Percentiles rank a stretch among this genome's conserved stretches.
These are phyloP conservation scores for Yamadazyma oceani DNA, from an alignment of 1,139 yeast species.

Conservation along the genomic window DNA sequence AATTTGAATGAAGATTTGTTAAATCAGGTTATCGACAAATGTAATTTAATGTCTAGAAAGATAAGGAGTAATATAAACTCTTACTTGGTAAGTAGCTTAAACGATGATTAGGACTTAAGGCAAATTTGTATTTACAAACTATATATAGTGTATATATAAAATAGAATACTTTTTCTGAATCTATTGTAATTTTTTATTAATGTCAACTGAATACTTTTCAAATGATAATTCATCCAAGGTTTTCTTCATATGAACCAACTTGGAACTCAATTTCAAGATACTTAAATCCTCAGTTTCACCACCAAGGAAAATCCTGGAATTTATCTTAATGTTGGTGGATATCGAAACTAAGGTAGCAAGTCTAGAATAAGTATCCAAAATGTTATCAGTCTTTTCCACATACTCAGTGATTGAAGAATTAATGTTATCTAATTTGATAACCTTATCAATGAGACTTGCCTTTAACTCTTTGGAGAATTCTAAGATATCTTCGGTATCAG, in stretches of 20 bases:
- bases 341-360: slow-evolving; percentile 36
- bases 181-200: slow-evolving; percentile 19
- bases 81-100: slow-evolving; percentile 8
- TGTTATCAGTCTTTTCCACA: slow-evolving; percentile 29
- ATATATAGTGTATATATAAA: not conserved
- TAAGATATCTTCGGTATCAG: slow-evolving; percentile 17
- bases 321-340: slow-evolving; percentile 41
- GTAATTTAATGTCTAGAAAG: slow-evolving; percentile 41
- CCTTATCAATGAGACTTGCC: slow-evolving; percentile 30
- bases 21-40: slow-evolving; percentile 35
- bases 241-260: slow-evolving; percentile 42
- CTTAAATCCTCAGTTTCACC: slow-evolving; percentile 32
- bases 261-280: slow-evolving; percentile 35
- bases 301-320: slow-evolving; percentile 38
- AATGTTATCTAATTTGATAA: slow-evolving; percentile 27
- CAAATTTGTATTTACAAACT: slow-evolving; percentile 2
- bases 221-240: slow-evolving; percentile 46
- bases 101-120: not conserved
- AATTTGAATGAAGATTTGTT: slow-evolving; percentile 26
- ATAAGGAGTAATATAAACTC: slow-evolving; percentile 48
- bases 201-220: slow-evolving; percentile 16
- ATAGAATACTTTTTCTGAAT: not conserved
- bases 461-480: slow-evolving; percentile 36
- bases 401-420: slow-evolving; percentile 27
- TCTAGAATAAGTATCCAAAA: slow-evolving; percentile 32